Evolutionary conservation across 139 green algal genomes (phyloP), one percentile per base, ranked within the genome.

Genomic region (Pleodorina starrii): DNA sequence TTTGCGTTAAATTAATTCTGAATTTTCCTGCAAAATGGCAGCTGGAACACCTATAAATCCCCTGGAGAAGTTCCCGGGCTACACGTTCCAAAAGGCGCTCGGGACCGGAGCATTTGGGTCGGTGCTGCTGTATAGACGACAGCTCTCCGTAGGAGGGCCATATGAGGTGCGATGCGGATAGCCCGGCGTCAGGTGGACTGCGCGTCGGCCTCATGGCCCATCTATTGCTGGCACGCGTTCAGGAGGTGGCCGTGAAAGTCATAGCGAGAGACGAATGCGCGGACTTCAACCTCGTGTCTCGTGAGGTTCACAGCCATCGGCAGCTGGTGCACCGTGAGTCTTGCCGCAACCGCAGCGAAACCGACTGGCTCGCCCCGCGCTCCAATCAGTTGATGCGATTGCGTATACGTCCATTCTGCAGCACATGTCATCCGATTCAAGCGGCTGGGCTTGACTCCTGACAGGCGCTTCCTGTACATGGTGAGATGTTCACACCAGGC

Each of bases 371-470:
- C 21, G 54, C 7, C 9, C 29, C 17, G 51, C 21, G 21, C 54
- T 32, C 29, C 54, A 32, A 25, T 7, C 29, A 25, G 21, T 32
- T 12, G 9, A 25, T 32, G 29, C 29, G 21, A 66, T 66, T 32
- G 6, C 29, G 54, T 25, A 12, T 66, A 66, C 5, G 29, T 25
- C 3, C 25, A 66, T 25, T 12, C 29, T 12, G 54, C 54, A 35
- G 97, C 98, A 92, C 93, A 99, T 97, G 91, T 99, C 97, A 89
- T 89, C 23, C 68, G 84, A 12, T 89, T 89, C 69, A 81, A 82
- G 69, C 48, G 69, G 4, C 50, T 89, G 1, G 84, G 84, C 2
- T 11, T 89, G 23, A 75, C 84, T 25, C 84, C 84, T 4, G 84
- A 89, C 50, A 59, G 27, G 46, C 82, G 66, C 0, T 79, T 71